Base-by-base conservation (phyloP, 169 alveolate species). In the Perkinsus marinus region DNA sequence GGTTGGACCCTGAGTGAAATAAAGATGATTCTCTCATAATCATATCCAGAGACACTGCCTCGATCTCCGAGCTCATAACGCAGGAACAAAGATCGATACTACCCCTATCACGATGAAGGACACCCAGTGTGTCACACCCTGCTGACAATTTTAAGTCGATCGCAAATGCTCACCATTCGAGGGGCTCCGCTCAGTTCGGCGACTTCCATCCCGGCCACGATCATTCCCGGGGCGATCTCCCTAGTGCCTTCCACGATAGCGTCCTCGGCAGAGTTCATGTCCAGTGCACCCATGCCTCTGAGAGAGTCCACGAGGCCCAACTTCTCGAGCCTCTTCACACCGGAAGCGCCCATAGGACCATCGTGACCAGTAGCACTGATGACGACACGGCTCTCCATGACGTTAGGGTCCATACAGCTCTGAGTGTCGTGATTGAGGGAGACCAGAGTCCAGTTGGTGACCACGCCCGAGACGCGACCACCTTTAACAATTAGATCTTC, bases 321-420 rank as follows among this genome's bases (percentile, higher is more conserved):
- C 5, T 90, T 68, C 43, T 89, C 92, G 16, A 92, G 94, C 39
- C 94, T 92, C 89, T 92, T 92, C 68, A 92, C 94, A n/a, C 92
- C 91, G 34, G 92, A 90, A n/a, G 94, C 94, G 37, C 94, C 94
- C 94, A 92, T 92, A 37, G 94, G 92, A 22, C 94, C 94, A 39
- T 92, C 94, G 36, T 92, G 94, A 22, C 94, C 94, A 2, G 94
- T 90, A 9, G 91, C 92, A 10, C 92, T 89, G 89, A 90, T 92
- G 39, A 92, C 89, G 57, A 92, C 94, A 30, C 91, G 90, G 69
- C 92, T 91, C 92, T 92, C 94, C 92, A 92, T 92, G 89, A 92
- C 94, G 41, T 92, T 92, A 0, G 94, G 94, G 90, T 92, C 94
- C 94, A 92, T 92, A 90, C 94, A 92, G 91, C 92, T 90, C 91